Evolutionary conservation across 441 rosid species (phyloP).

Genomic region (Breynia disticha): DNA sequence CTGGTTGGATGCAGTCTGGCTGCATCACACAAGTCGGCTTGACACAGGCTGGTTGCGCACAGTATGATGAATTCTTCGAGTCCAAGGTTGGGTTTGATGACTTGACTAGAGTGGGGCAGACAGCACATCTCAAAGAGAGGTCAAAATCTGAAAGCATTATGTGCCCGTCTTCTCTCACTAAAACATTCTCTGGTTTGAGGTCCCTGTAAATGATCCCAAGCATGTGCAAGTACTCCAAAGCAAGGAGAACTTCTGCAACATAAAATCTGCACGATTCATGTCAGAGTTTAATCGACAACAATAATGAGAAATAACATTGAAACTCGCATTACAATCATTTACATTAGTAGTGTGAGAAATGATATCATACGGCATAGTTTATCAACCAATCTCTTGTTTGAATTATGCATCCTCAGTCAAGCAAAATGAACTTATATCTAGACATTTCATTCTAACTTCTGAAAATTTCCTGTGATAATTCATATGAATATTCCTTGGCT

Average conservation of each 20-base stretch:
- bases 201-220: slow-evolving; percentile 92
- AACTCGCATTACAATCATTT: too few relatives aligned
- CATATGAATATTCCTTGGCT: too few relatives aligned
- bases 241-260: slow-evolving; percentile 82
- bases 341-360: too few relatives aligned
- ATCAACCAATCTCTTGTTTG: not conserved
- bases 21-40: slow-evolving; percentile 64
- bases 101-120: slow-evolving; percentile 70
- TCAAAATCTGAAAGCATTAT: slow-evolving; percentile 93
- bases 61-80: slow-evolving; percentile 53
- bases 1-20: slow-evolving; percentile 71
- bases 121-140: slow-evolving; percentile 75
- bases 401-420: not conserved
- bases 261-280: slow-evolving; percentile 46
- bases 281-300: not conserved
- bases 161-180: slow-evolving; percentile 91
- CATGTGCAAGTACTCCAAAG: slow-evolving; percentile 91
- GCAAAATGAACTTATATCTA: not conserved
- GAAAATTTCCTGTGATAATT: too few relatives aligned
- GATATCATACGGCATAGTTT: not conserved
- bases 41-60: slow-evolving; percentile 68
- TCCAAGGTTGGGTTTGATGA: slow-evolving; percentile 40
- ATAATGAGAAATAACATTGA: too few relatives aligned
- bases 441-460: not conserved
- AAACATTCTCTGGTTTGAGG: slow-evolving; percentile 85